Evolutionary conservation across 192 early-diverging fungal genomes (phyloP), one percentile per base, ranked within the genome.

Genomic region (Phycomyces blakesleeanus): DNA sequence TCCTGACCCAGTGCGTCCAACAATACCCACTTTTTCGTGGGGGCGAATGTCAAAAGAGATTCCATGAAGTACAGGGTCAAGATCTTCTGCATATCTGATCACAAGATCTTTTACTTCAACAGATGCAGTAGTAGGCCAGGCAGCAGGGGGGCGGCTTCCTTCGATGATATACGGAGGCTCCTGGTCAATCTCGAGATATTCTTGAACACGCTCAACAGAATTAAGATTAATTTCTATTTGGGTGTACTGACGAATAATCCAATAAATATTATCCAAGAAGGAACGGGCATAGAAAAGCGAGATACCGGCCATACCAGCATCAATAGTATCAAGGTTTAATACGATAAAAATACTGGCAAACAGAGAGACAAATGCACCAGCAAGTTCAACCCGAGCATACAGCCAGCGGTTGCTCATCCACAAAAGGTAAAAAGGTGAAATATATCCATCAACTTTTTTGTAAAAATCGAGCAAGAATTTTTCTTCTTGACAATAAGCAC

Each of bases 361-460:
- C 34, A 95, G 88, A 16, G 83, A 70, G 15, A 96, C 90, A 21
- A 91, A 68, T 12, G 87, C 85, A 41, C 89, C 91, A 0, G 88
- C 76, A 27, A 91, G 64, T 57, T 94, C 94, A 39, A 91, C 90
- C 42, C 96, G 85, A 55, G 87, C 79, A 64, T 87, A 88, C 40
- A 97, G 77, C 94, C 94, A 97, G 34, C 93, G 79, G 79, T 92
- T 95, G 18, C 85, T 79, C 3, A 81, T 83, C 92, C 94, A 94
- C 78, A 95, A 80, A 68, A 87, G 84, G 61, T 93, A 88, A 69
- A 84, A 93, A 9, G 94, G 87, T 16, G 93, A 80, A 72, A 94
- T 93, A 77, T 93, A 90, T 52, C 73, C 75, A 71, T 98, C 86
- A 11, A 86, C 71, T 44, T 85, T 83, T 29, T 52, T 55, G 66